Conservation (phyloP, 208 protist species). For the Novymonas esmeraldas region DNA sequence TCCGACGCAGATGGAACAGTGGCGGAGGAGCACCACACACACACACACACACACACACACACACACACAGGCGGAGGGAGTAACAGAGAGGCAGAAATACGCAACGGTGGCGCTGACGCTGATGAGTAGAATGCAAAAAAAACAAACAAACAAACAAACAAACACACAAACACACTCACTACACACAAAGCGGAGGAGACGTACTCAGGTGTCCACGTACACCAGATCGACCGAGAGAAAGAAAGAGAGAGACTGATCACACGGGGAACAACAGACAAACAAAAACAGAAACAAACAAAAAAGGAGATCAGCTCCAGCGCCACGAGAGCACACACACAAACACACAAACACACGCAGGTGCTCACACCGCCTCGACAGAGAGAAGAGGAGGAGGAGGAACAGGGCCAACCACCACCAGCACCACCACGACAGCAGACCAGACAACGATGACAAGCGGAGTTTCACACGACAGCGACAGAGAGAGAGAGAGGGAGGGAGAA, state of each 20-base stretch:
- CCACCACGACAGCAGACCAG: background rate
- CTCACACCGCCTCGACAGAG: no score
- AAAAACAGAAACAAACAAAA: background rate
- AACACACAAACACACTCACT: background rate
- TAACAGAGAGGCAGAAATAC: no score
- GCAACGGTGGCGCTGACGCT: no score
- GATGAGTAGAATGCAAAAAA: no score
- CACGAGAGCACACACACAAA: background rate
- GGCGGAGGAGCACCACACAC: no score
- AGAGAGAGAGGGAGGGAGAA: conserved; percentile 13
- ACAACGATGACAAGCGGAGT: background rate
- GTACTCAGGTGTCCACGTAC: background rate
- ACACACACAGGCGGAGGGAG: no score
- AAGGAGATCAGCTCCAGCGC: background rate
- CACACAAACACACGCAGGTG: no score
- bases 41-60: no score
- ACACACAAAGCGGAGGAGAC: background rate
- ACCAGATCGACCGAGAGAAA: background rate
- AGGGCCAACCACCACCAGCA: background rate
- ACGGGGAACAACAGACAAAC: background rate
- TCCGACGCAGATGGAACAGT: no score
- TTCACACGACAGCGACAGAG: background rate
- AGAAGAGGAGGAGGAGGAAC: conserved; percentile 2
- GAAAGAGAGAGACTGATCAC: background rate
- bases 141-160: background rate